Conservation (phyloP, 2,329 filamentous ascomycete genomes). For the Fusarium devonianum region DNA sequence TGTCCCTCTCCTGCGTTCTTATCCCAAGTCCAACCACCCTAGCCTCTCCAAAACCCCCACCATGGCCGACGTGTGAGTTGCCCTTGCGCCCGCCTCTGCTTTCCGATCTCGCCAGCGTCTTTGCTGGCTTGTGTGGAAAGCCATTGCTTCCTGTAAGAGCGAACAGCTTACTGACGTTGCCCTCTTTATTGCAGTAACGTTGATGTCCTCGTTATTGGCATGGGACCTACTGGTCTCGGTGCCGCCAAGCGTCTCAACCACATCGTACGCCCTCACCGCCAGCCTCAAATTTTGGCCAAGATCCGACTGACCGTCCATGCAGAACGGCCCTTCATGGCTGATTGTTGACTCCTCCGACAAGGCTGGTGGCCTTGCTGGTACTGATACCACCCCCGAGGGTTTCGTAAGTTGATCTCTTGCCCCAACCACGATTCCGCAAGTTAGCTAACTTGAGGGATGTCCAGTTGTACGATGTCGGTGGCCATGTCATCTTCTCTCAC, state of each 20-base stretch:
- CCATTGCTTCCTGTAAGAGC: background rate
- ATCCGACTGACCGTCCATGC: conserved; percentile 37
- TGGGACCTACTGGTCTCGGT: conserved; percentile 95
- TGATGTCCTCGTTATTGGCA: conserved; percentile 97
- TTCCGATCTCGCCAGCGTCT: conserved; percentile 12
- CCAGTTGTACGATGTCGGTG: conserved; percentile 97
- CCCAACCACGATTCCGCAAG: conserved; percentile 11
- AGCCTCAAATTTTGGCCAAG: conserved; percentile 36
- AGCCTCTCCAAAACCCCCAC: conserved; percentile 42
- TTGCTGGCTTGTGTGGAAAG: conserved; percentile 4
- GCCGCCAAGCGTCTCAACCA: conserved; percentile 98
- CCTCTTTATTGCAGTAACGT: conserved; percentile 69
- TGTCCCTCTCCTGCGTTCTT: conserved; percentile 21
- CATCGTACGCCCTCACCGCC: conserved; percentile 70
- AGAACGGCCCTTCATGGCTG: conserved; percentile 95
- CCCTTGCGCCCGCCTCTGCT: conserved; percentile 15
- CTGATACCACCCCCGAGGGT: conserved; percentile 92
- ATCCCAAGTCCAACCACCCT: conserved; percentile 15
- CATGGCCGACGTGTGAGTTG: conserved; percentile 52
- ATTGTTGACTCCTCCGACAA: conserved; percentile 92
- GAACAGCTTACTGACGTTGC: conserved; percentile 26
- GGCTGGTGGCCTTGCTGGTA: conserved; percentile 94
- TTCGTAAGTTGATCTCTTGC: conserved; percentile 75
- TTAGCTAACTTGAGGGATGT: conserved; percentile 28
- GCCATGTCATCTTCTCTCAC: conserved; percentile 98